phyloP scores from a whole-genome alignment of 768 basidiomycete species.

The Boletus pseudopeckii region DNA sequence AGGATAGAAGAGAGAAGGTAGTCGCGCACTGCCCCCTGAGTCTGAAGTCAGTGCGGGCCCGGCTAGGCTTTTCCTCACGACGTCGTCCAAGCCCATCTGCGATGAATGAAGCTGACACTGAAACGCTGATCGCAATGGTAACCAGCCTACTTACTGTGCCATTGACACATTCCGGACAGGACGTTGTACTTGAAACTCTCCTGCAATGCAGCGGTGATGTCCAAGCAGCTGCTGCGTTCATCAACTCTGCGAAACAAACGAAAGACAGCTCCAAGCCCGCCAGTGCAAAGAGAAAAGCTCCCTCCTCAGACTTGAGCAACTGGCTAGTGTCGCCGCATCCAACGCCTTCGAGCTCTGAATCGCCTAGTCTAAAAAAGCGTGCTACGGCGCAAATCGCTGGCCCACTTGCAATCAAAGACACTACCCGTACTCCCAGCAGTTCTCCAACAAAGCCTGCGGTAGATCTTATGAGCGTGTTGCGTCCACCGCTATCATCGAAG shows the following conservation, averaged over 20 bases:
- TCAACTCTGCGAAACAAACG: constrained; percentile 29
- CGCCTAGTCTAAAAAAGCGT: constrained; percentile 20
- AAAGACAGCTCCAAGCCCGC: constrained; percentile 13
- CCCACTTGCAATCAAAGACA: constrained; percentile 15
- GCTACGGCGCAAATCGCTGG: constrained; percentile 1
- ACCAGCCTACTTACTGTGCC: constrained; percentile 47
- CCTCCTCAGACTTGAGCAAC: constrained; percentile 40
- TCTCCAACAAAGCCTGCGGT: constrained; percentile 32
- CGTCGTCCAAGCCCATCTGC: neutral
- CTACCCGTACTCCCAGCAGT: constrained; percentile 7
- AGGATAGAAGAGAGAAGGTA: neutral
- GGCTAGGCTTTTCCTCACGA: neutral
- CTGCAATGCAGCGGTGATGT: constrained; percentile 55
- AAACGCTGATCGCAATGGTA: constrained; percentile 65
- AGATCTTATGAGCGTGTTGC: constrained; percentile 57
- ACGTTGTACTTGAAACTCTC: constrained; percentile 55
- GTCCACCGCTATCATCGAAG: constrained; percentile 43
- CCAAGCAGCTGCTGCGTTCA: constrained; percentile 42
- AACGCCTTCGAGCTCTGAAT: constrained; percentile 17
- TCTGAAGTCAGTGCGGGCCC: neutral
- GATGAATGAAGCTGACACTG: constrained; percentile 50
- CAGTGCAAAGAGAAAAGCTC: constrained; percentile 47
- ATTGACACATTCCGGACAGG: constrained; percentile 35
- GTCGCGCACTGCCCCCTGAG: constrained; percentile 2
- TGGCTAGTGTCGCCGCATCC: constrained; percentile 46